A percentile compares a stretch with the other conserved stretches of the same genome.
phyloP scores from a whole-genome alignment of 2,329 filamentous ascomycete species.

The Tolypocladium paradoxum region DNA sequence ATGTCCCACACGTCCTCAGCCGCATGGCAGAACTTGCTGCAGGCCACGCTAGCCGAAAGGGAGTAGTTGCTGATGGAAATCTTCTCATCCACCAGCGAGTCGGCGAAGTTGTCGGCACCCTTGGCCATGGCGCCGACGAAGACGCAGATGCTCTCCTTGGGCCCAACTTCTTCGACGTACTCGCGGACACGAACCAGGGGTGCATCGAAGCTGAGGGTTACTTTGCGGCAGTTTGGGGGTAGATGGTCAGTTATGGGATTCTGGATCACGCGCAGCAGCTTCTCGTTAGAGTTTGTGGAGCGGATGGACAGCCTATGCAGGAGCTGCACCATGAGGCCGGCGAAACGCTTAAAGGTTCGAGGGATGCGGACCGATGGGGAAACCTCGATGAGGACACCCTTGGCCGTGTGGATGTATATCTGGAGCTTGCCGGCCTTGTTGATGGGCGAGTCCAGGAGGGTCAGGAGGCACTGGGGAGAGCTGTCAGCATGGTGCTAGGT shows the following conservation, averaged over 20 bases:
- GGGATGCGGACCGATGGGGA: slow-evolving; percentile 97
- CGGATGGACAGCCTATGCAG: slow-evolving; percentile 92
- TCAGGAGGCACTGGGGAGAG: slow-evolving; percentile 72
- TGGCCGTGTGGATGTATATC: slow-evolving; percentile 97
- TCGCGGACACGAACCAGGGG: slow-evolving; percentile 78
- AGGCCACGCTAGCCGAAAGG: slow-evolving; percentile 91
- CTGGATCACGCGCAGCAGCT: slow-evolving; percentile 92
- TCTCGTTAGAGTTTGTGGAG: slow-evolving; percentile 94
- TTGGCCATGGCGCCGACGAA: slow-evolving; percentile 99
- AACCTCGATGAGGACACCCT: slow-evolving; percentile 94
- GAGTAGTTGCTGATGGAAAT: slow-evolving; percentile 99
- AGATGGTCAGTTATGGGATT: slow-evolving; percentile 97
- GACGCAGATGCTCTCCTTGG: slow-evolving; percentile 90
- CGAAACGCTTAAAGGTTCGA: slow-evolving; percentile 97
- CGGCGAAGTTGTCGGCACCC: slow-evolving; percentile 89
- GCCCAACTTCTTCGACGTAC: slow-evolving; percentile 68
- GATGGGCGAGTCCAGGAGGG: slow-evolving; percentile 91
- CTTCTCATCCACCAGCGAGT: slow-evolving; percentile 88
- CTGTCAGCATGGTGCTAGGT: slow-evolving; percentile 37
- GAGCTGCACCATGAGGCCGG: slow-evolving; percentile 95
- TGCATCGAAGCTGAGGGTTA: slow-evolving; percentile 91
- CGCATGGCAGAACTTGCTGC: slow-evolving; percentile 98
- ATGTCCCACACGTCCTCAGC: slow-evolving; percentile 95
- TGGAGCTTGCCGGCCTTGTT: slow-evolving; percentile 97
- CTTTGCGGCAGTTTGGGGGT: slow-evolving; percentile 93